Evolutionary conservation across 1,139 yeast species (phyloP).

Genomic region (Keqinozyma sinolaborantium): DNA sequence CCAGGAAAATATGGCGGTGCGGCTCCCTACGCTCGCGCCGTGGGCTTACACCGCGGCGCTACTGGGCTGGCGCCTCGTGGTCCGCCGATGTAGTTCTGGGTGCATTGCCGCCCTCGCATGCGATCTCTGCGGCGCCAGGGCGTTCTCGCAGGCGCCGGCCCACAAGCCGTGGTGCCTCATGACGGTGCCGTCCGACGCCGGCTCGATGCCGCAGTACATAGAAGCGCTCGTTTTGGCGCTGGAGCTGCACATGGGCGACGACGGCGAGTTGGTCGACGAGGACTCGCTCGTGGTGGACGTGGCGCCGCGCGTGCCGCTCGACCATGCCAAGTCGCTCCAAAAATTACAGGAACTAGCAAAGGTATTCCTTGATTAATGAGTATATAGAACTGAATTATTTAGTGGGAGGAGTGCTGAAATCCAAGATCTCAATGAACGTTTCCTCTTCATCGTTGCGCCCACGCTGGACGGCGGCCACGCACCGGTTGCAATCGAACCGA

Average conservation of each 20-base stretch:
- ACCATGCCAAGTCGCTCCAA: too few relatives aligned
- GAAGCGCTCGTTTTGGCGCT: conserved; percentile 19
- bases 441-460: conserved; percentile 42
- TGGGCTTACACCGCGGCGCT: conserved; percentile 34
- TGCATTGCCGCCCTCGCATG: too few relatives aligned
- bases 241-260: conserved; percentile 19
- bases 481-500: conserved; percentile 74
- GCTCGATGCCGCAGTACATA: conserved; percentile 18
- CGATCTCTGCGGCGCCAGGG: conserved; percentile 32
- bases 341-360: conserved; percentile 31
- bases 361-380: conserved; percentile 17
- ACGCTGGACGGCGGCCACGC: conserved; percentile 92
- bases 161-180: conserved; percentile 38
- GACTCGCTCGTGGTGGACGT: neutral
- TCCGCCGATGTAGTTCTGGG: too few relatives aligned
- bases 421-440: conserved; percentile 75
- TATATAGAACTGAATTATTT: conserved; percentile 4
- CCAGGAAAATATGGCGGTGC: conserved; percentile 28
- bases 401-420: conserved; percentile 55
- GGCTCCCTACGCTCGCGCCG: conserved; percentile 20
- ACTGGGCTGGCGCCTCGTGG: conserved; percentile 35
- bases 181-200: conserved; percentile 8
- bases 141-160: conserved; percentile 23
- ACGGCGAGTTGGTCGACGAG: conserved; percentile 21
- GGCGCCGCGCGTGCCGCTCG: neutral